phyloP scores from a whole-genome alignment of 176 grass and related monocot genomes.

The Musa troglodytarum region DNA sequence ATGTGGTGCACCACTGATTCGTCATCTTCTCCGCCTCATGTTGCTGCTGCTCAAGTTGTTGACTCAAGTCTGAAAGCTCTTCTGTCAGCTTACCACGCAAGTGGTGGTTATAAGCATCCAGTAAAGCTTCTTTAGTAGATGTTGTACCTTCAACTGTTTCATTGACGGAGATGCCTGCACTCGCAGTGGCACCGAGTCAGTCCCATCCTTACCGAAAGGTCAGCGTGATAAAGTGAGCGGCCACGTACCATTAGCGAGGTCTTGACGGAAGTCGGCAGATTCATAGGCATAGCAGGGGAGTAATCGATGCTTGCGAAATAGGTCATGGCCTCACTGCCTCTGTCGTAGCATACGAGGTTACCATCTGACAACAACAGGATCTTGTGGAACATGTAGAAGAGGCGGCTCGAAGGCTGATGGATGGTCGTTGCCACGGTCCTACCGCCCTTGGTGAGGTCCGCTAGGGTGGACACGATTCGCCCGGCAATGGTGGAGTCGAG shows the following conservation, averaged over 20 bases:
- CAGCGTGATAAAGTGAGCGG: not conserved
- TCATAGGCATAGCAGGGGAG: constrained; percentile 22
- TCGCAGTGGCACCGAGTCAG: too few species aligned
- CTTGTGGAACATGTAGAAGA: constrained; percentile 52
- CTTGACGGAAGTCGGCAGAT: constrained; percentile 45
- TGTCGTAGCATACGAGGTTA: constrained; percentile 29
- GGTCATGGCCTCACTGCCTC: constrained; percentile 20
- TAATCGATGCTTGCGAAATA: constrained; percentile 36
- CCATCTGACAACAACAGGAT: constrained; percentile 41
- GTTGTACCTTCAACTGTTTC: constrained; percentile 9
- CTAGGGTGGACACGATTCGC: constrained; percentile 28
- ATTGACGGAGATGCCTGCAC: constrained; percentile 18
- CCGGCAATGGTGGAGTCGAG: constrained; percentile 39
- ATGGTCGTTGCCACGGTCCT: constrained; percentile 42
- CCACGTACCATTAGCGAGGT: constrained; percentile 35
- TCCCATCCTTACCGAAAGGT: not conserved
- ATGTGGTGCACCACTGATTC: constrained; percentile 29
- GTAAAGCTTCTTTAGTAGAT: constrained; percentile 17
- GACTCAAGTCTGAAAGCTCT: constrained; percentile 12
- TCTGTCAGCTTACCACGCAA: constrained; percentile 14
- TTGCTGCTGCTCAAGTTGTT: not conserved
- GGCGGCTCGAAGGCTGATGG: constrained; percentile 45
- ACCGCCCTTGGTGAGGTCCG: constrained; percentile 19
- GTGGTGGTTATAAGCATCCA: constrained; percentile 13
- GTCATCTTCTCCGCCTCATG: constrained; percentile 3